phyloP scores from a whole-genome alignment of 805 yeast genomes.

The Sugiyamaella valdiviana region DNA sequence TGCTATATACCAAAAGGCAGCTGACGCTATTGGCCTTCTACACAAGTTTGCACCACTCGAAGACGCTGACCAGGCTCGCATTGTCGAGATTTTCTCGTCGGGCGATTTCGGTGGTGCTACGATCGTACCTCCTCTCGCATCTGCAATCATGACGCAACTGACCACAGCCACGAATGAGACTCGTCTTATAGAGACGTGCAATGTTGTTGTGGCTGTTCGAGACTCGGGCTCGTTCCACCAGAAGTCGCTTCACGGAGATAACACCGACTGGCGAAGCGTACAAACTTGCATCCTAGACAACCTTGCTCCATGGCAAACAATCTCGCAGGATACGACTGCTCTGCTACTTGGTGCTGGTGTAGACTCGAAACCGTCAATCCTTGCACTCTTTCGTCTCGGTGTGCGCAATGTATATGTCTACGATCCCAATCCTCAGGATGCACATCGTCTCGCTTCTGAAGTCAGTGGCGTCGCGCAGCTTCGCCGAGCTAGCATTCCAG shows the following conservation, averaged over 20 bases:
- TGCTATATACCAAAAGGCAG: constrained; percentile 1
- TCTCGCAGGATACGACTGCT: constrained; percentile 8
- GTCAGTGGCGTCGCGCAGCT: not conserved
- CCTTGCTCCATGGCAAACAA: constrained; percentile 5
- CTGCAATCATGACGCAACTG: constrained; percentile 1
- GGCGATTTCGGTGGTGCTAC: constrained; percentile 11
- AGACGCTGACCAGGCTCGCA: not conserved
- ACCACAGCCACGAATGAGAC: constrained; percentile 1
- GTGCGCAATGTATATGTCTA: constrained; percentile 3
- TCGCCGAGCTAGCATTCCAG: not conserved
- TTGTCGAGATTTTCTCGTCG: not conserved
- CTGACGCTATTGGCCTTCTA: constrained; percentile 5
- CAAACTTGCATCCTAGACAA: not conserved
- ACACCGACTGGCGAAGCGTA: constrained; percentile 12
- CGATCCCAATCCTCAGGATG: constrained; percentile 1
- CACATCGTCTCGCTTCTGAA: not conserved
- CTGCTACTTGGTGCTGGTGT: constrained; percentile 9
- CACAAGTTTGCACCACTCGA: not conserved
- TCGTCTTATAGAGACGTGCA: constrained; percentile 7
- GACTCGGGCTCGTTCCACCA: constrained; percentile 4
- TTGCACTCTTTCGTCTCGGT: constrained; percentile 6
- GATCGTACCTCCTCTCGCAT: not conserved
- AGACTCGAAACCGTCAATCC: constrained; percentile 3
- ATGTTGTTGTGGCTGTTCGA: constrained; percentile 4
- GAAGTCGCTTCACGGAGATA: constrained; percentile 7